These are phyloP conservation scores for Mucuna pruriens DNA, from an alignment of 306 rosid genomes.

Conservation along the genomic window DNA sequence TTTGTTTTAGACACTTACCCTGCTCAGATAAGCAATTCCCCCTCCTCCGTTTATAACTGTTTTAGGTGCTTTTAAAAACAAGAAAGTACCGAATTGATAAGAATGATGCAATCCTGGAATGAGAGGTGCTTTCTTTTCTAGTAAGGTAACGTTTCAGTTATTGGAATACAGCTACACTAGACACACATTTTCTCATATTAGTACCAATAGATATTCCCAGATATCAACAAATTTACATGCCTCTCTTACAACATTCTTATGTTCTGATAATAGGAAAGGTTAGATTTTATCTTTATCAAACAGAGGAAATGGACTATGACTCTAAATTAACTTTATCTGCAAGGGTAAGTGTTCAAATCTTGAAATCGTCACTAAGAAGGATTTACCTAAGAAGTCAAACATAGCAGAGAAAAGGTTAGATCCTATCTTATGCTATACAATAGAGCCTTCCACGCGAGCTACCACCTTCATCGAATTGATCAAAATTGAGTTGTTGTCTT, in stretches of 20 bases:
- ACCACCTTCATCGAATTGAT: too few species aligned
- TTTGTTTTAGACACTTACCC: too few species aligned
- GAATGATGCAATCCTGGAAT: not conserved
- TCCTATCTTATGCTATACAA: not conserved
- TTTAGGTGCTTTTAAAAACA: not conserved
- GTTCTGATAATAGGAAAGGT: too few species aligned
- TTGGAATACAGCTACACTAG: not conserved
- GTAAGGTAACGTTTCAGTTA: not conserved
- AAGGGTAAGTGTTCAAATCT: too few species aligned
- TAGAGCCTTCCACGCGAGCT: not conserved
- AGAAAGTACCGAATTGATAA: not conserved
- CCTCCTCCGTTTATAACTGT: too few species aligned
- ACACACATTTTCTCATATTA: not conserved
- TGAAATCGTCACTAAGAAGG: not conserved
- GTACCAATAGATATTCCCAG: not conserved
- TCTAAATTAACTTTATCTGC: too few species aligned
- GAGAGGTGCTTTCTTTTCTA: not conserved
- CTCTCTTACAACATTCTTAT: not conserved
- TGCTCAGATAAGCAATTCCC: not conserved
- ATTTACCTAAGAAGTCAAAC: not conserved
- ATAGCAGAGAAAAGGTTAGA: too few species aligned
- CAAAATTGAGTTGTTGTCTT: too few species aligned
- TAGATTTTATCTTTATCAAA: too few species aligned
- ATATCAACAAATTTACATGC: not conserved
- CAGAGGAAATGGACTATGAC: too few species aligned